Base-by-base conservation (phyloP, 768 basidiomycete genomes). In the Psilocybe tampanensis region DNA sequence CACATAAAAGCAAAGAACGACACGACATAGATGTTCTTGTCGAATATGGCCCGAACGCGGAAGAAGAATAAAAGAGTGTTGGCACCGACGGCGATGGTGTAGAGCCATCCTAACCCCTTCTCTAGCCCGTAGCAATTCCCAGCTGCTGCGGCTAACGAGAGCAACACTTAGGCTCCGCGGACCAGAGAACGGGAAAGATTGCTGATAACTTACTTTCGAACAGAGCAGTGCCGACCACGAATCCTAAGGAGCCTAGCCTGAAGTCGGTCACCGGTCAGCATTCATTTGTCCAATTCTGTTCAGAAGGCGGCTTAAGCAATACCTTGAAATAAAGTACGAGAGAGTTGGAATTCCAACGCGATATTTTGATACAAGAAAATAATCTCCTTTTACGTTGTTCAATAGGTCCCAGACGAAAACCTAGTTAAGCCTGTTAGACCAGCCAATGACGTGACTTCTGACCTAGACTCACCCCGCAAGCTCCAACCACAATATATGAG, bases 31-130 rank as follows among this genome's bases (percentile, higher is more conserved):
- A 47, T 59, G 47, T 68, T 64, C 21, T 63, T 47, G 43, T 61
- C 54, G 52, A 60, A 73, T 12, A 73, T 56, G 0, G 72, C 67
- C 5, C 51, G 52, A 3, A 72, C 61, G 1, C 72, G 70, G 51
- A 67, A 62, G 55, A 68, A 63, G 56, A 74, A 72, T 15, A 71
- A 67, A 34, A 68, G 61, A 8, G 70, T 42, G 6, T 66, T 64
- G 8, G 60, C 53, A 7, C 68, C 54, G 22, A 64, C 48, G 19
- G 62, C 54, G 44, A 64, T 15, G 22, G 68, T 65, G 45, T 62
- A 68, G 24, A 71, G 57, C 39, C 55, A 42, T 32, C 58, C 56
- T 15, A 66, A n/a, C 6, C 47, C 56, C 45, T 53, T 55, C 18
- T 61, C 55, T 23, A 59, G 59, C 1, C 22, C 12, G 13, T 32